Conservation (phyloP, 371 early-diverging fungal genomes). For the Smittium culicis region DNA sequence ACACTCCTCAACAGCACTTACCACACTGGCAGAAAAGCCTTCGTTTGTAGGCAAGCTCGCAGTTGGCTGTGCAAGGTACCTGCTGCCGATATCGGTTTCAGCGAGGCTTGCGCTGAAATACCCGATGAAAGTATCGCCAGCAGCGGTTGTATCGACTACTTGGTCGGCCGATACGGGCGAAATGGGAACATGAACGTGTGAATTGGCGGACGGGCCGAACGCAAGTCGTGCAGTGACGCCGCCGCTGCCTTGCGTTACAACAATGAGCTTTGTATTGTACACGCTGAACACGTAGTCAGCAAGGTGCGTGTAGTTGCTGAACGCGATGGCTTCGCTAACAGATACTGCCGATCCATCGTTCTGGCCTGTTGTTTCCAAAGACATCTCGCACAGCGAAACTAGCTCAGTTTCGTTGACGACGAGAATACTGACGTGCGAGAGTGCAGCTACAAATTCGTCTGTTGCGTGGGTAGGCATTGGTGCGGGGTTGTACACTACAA, state of each 20-base stretch:
- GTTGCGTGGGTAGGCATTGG: slow-evolving; percentile 53
- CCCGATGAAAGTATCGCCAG: slow-evolving; percentile 78
- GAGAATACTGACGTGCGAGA: slow-evolving; percentile 42
- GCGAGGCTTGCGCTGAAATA: slow-evolving; percentile 52
- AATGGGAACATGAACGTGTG: slow-evolving; percentile 2
- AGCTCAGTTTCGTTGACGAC: slow-evolving; percentile 73
- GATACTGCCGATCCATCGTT: slow-evolving; percentile 1
- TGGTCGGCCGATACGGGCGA: slow-evolving; percentile 31
- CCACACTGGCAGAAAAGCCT: neutral
- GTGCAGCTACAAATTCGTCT: slow-evolving; percentile 20
- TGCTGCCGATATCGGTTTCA: no score
- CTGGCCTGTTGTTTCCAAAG: slow-evolving; percentile 8
- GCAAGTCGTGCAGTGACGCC: slow-evolving; percentile 35
- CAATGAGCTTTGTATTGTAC: slow-evolving; percentile 38
- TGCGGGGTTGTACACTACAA: slow-evolving; percentile 72
- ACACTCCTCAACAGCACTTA: slow-evolving; percentile 22
- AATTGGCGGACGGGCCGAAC: neutral
- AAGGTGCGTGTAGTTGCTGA: slow-evolving; percentile 8
- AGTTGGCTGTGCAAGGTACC: slow-evolving; percentile 13
- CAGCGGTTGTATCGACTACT: slow-evolving; percentile 56
- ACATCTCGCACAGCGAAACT: slow-evolving; percentile 25
- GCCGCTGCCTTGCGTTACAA: slow-evolving; percentile 60
- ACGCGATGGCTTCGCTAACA: neutral
- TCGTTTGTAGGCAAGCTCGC: neutral
- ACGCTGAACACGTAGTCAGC: slow-evolving; percentile 18